Percentiles rank a stretch among this genome's conserved stretches.
Conservation (phyloP, 768 basidiomycete genomes). For the Auricularia auricula-judae region DNA sequence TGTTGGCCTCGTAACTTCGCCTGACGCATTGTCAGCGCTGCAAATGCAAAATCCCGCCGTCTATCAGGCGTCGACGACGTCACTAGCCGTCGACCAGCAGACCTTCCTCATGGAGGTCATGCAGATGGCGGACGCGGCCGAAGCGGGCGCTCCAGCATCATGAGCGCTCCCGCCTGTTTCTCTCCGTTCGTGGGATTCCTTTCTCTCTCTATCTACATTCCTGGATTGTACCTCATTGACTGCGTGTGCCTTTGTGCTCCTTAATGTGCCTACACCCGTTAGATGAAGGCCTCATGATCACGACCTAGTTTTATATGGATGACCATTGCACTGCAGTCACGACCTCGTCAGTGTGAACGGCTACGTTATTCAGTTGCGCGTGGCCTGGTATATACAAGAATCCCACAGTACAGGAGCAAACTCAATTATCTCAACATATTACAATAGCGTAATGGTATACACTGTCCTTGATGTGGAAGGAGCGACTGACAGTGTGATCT, state of each 20-base stretch:
- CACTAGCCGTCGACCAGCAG: constrained; percentile 63
- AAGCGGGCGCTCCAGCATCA: constrained; percentile 5
- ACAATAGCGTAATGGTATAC: too few relatives aligned
- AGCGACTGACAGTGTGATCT: neutral
- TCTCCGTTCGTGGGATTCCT: neutral
- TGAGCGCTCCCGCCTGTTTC: neutral
- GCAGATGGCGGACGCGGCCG: constrained; percentile 46
- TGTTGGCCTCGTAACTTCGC: neutral
- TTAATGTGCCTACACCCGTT: too few relatives aligned
- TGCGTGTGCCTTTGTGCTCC: too few relatives aligned
- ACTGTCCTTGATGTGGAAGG: too few relatives aligned
- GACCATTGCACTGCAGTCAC: too few relatives aligned
- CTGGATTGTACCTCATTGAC: neutral
- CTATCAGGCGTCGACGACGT: constrained; percentile 67
- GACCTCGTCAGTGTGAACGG: too few relatives aligned
- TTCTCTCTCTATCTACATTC: neutral
- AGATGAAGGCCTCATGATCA: too few relatives aligned
- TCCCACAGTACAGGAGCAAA: too few relatives aligned
- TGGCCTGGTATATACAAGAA: too few relatives aligned
- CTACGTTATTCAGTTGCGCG: too few relatives aligned
- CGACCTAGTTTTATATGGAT: too few relatives aligned
- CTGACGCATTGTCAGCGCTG: constrained; percentile 36
- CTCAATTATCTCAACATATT: too few relatives aligned
- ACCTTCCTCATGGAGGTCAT: constrained; percentile 79
- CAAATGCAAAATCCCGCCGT: constrained; percentile 58